Evolutionary conservation across 2,329 filamentous ascomycete species (phyloP).

Genomic region (Trichoderma cornu-damae): DNA sequence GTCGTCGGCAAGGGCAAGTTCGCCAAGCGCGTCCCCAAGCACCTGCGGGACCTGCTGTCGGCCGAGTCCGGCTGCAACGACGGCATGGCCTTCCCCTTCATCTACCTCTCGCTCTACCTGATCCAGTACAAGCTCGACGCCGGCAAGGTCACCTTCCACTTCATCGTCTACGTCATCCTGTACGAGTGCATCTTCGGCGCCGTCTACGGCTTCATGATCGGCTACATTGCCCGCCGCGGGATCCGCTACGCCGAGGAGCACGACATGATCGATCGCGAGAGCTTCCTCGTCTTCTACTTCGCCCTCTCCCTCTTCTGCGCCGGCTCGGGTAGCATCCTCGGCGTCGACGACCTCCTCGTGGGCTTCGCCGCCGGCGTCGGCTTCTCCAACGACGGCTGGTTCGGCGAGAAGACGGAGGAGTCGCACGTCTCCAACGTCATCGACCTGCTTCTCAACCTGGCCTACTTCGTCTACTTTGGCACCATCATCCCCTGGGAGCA

Average conservation of each 20-base stretch:
- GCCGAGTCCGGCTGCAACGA: conserved; percentile 98
- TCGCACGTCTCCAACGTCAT: conserved; percentile 99
- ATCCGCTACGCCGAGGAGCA: conserved; percentile 82
- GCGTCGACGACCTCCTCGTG: conserved; percentile 88
- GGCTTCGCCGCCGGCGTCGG: conserved; percentile 96
- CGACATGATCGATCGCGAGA: conserved; percentile 89
- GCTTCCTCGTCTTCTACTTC: conserved; percentile 98
- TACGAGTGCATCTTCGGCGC: conserved; percentile 96
- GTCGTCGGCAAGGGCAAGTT: conserved; percentile 99
- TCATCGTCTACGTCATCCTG: conserved; percentile 82
- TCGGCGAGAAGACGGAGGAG: conserved; percentile 95
- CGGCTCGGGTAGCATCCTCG: conserved; percentile 84
- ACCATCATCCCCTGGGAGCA: conserved; percentile 95
- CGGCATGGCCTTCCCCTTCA: conserved; percentile 98
- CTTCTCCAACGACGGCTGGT: conserved; percentile 99
- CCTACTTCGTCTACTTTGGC: conserved; percentile 96
- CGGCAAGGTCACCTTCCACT: conserved; percentile 69
- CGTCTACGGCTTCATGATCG: conserved; percentile 78
- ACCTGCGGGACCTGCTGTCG: conserved; percentile 89
- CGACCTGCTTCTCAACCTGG: conserved; percentile 90
- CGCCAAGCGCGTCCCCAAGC: conserved; percentile 93
- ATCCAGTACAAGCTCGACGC: conserved; percentile 72
- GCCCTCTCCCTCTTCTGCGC: conserved; percentile 93
- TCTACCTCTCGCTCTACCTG: conserved; percentile 87
- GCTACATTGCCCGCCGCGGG: conserved; percentile 83